Evolutionary conservation across 805 yeast species (phyloP), one percentile per base, ranked within the genome.

Genomic region (Hanseniaspora guilliermondii): DNA sequence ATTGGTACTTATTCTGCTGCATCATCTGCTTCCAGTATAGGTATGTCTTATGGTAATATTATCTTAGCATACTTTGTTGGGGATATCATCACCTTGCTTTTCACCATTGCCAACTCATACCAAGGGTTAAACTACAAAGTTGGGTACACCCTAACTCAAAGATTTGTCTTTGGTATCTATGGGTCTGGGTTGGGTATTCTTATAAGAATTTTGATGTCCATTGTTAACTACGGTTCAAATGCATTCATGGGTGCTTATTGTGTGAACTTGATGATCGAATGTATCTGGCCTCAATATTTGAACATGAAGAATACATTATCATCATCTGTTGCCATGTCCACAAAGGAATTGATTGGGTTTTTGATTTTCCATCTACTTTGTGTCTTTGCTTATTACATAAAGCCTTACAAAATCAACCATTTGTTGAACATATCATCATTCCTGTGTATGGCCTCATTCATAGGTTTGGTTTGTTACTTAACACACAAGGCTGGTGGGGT

Each of bases 71-170:
- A 69, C 46, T 67, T 73, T 35, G 58, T 77, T n/a, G 80, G 76
- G 33, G 77, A 76, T 61, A 58, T 72, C 5, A 57, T 77, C 16
- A 74, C 77, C 16, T 65, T 73, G 41, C 17, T 67, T 5, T 69
- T 72, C 55, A 74, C 80, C 16, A 59, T 73, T 38, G 69, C 75
- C 12, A 76, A 75, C 60, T 72, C 77, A 19, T 70, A 67, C 49
- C 77, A 75, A 0, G 82, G 82, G 44, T 61, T 65, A 17, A 71
- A 74, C 47, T 76, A 73, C 67, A 79, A 76, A 61, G 70, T 74
- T 42, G 78, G 78, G 9, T 75, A 67, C 59, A 73, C 79, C 1
- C 53, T 75, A 21, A 65, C 72, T 7, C 77, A 73, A 59, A 64
- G 79, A 61, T 66, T 74, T 32, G 69, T 71, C 2, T 76, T 75